phyloP scores from a whole-genome alignment of 2,329 filamentous ascomycete genomes.

The Tolypocladium cylindrosporum region DNA sequence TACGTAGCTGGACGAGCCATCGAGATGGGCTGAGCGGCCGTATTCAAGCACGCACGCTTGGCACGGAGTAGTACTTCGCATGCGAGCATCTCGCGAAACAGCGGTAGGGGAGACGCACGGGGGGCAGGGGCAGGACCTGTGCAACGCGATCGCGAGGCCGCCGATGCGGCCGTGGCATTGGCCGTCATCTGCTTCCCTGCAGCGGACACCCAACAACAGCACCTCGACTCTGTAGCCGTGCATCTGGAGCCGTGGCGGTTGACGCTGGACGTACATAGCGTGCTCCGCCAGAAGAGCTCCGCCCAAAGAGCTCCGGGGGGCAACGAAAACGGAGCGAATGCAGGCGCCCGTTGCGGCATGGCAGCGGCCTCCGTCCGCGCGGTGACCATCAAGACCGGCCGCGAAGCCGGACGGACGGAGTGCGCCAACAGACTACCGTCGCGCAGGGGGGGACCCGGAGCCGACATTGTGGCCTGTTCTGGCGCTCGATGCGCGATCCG shows the following conservation, averaged over 20 bases:
- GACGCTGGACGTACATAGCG: not conserved
- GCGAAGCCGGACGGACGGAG: not conserved
- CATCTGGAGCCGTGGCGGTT: not conserved
- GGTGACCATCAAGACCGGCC: not conserved
- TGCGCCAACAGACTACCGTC: not conserved
- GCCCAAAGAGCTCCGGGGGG: not conserved
- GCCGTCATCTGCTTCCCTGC: not conserved
- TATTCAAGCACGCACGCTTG: too few relatives aligned
- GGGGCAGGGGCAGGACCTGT: not conserved
- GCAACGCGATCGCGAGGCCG: not conserved
- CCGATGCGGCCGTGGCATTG: not conserved
- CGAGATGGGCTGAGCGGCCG: too few relatives aligned
- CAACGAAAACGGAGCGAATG: not conserved
- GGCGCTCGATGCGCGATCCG: slow-evolving; percentile 9
- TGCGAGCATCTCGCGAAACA: not conserved
- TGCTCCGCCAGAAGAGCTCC: not conserved
- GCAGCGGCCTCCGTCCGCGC: not conserved
- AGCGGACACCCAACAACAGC: not conserved
- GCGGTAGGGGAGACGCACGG: not conserved
- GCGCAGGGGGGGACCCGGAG: not conserved
- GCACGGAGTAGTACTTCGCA: too few relatives aligned
- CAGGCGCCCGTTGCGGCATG: not conserved
- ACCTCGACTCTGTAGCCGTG: not conserved
- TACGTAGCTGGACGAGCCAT: too few relatives aligned
- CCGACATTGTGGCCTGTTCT: not conserved